Conservation (phyloP, 768 basidiomycete genomes). For the Psilocybe sp. region DNA sequence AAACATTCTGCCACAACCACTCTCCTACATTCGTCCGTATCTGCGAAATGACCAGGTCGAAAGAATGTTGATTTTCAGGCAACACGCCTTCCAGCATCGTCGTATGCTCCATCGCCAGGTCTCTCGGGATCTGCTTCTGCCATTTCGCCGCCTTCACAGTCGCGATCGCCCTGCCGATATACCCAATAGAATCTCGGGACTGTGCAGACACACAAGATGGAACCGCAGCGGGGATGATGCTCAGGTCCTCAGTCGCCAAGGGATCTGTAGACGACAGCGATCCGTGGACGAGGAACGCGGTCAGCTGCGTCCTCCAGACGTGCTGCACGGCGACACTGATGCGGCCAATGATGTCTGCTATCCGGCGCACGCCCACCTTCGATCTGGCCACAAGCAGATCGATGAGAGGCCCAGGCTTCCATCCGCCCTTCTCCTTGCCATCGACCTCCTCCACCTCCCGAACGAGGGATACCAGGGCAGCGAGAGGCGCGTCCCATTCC, state of each 20-base stretch:
- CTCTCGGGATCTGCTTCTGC: constrained; percentile 73
- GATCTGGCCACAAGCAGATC: constrained; percentile 73
- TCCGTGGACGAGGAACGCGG: constrained; percentile 75
- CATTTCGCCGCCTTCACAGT: constrained; percentile 79
- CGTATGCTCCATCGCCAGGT: constrained; percentile 64
- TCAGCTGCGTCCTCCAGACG: constrained; percentile 84
- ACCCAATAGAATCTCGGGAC: constrained; percentile 77
- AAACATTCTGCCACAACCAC: constrained; percentile 90
- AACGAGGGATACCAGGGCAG: constrained; percentile 64
- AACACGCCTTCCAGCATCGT: constrained; percentile 62
- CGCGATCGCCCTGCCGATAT: constrained; percentile 84
- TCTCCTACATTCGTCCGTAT: constrained; percentile 84
- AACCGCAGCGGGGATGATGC: constrained; percentile 61
- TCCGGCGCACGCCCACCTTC: constrained; percentile 74
- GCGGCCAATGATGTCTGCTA: constrained; percentile 66
- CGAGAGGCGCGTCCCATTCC: constrained; percentile 86
- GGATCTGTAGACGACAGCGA: constrained; percentile 71
- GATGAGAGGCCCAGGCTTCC: constrained; percentile 77
- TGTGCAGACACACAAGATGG: constrained; percentile 74
- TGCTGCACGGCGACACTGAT: constrained; percentile 76
- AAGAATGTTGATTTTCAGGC: constrained; percentile 72
- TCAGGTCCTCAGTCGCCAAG: constrained; percentile 57
- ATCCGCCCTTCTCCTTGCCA: constrained; percentile 32
- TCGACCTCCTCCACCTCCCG: constrained; percentile 49
- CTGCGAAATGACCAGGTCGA: constrained; percentile 70